Evolutionary conservation across 257 asterid species (phyloP).

Genomic region (Asclepias syriaca): DNA sequence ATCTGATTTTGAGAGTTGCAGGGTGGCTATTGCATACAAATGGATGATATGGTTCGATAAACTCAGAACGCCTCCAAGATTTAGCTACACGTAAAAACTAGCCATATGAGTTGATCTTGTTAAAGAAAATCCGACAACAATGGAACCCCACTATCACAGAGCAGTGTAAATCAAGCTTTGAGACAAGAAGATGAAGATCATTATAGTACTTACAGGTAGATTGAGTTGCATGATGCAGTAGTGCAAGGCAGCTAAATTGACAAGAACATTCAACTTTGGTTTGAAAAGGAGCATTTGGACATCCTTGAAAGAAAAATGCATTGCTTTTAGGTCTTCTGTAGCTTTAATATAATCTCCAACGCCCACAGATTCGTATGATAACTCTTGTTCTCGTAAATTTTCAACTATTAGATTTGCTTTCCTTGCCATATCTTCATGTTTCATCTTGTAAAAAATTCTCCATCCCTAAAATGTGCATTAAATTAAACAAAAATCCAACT

Average conservation of each 20-base stretch:
- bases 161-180: neutral
- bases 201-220: constrained; percentile 39
- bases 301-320: constrained; percentile 64
- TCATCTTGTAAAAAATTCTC: constrained; percentile 51
- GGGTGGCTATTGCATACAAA: neutral
- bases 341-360: constrained; percentile 66
- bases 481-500: neutral
- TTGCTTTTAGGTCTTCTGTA: constrained; percentile 37
- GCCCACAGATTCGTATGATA: constrained; percentile 64
- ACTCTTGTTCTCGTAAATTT: constrained; percentile 41
- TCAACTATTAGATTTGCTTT: constrained; percentile 36
- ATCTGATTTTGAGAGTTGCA: neutral
- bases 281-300: constrained; percentile 56
- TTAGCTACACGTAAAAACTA: neutral
- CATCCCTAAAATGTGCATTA: constrained; percentile 42
- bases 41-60: neutral
- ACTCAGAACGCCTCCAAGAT: neutral
- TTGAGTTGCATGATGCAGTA: constrained; percentile 63
- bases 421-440: constrained; percentile 57
- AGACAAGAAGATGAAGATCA: neutral
- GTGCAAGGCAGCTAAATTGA: constrained; percentile 77
- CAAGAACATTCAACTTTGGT: constrained; percentile 51
- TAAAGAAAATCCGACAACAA: neutral
- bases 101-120: neutral
- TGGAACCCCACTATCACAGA: neutral